Evolutionary conservation across 1,139 yeast genomes (phyloP), one percentile per base, ranked within the genome.

Genomic region (Candida sojae): DNA sequence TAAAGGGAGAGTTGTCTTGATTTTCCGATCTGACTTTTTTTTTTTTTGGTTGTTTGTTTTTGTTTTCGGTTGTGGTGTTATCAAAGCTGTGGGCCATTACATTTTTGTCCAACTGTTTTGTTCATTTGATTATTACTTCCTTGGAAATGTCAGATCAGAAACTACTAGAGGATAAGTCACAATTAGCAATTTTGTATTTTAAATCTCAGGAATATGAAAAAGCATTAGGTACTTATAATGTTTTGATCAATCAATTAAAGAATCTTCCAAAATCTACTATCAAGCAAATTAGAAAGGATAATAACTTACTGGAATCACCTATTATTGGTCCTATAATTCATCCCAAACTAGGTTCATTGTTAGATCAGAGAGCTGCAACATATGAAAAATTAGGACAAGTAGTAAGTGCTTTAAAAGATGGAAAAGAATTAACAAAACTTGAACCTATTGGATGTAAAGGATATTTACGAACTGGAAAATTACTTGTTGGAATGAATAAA

Each of bases 371-470:
- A 28, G 82, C 88, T 1, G 88, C 89, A 0, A 75, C 84, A 0
- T 73, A 69, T 59, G 85, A 82, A 56, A 83, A 81, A 57, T 51
- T 82, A 45, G 67, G 68, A 1, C 66, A 71, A 13, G 39, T 63
- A 2, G 62, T 61, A 0, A 63, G 63, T 25, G 85, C 88, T 0
- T 57, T 79, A 39, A 55, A 56, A 26, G 86, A 82, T 50, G 78
- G 82, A 0, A 62, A 69, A 30, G 64, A 57, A 39, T 64, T 80
- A 54, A 64, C 78, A 2, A 58, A 63, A 17, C 47, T 71, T 2
- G 87, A 83, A 43, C 87, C 88, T 0, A 65, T 75, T 40, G 77
- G 82, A 39, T 72, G 84, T 53, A 84, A 80, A 59, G 85, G 88
- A 0, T 84, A 84, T 55, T 63, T 85, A 28, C 60, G 90, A 43